These are phyloP conservation scores for Gentiana dahurica DNA, from an alignment of 257 asterid species.

Conservation along the genomic window DNA sequence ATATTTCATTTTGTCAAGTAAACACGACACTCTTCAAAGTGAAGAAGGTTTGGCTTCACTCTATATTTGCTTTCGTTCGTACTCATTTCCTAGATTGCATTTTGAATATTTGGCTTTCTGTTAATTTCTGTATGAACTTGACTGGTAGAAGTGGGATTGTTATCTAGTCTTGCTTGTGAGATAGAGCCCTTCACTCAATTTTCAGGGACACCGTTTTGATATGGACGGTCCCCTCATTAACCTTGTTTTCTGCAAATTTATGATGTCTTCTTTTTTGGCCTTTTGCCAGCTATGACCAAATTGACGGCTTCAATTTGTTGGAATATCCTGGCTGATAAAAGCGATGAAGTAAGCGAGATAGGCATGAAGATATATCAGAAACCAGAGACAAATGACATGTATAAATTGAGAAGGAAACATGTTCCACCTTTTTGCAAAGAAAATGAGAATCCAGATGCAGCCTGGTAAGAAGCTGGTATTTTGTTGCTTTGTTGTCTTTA, in stretches of 20 bases:
- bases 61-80: background rate
- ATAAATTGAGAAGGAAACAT: constrained; percentile 63
- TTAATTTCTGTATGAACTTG: too few relatives aligned
- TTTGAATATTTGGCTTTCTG: background rate
- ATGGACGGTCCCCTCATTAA: too few relatives aligned
- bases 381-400: constrained; percentile 70
- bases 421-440: constrained; percentile 84
- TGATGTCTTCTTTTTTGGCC: constrained; percentile 8
- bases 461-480: constrained; percentile 53
- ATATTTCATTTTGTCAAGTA: constrained; percentile 71
- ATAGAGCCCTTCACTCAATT: too few relatives aligned
- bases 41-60: constrained; percentile 62
- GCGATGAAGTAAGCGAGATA: constrained; percentile 77
- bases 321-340: constrained; percentile 89
- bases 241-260: too few relatives aligned
- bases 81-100: too few relatives aligned
- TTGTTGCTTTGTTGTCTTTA: background rate
- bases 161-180: too few relatives aligned
- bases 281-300: constrained; percentile 57
- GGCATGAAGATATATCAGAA: constrained; percentile 80
- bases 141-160: too few relatives aligned
- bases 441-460: constrained; percentile 81
- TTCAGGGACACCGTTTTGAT: too few relatives aligned
- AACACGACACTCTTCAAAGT: constrained; percentile 64
- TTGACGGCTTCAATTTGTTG: constrained; percentile 78